Evolutionary conservation across 805 yeast genomes (phyloP).

Genomic region (Saccharomycopsis oosterbeekiorum): DNA sequence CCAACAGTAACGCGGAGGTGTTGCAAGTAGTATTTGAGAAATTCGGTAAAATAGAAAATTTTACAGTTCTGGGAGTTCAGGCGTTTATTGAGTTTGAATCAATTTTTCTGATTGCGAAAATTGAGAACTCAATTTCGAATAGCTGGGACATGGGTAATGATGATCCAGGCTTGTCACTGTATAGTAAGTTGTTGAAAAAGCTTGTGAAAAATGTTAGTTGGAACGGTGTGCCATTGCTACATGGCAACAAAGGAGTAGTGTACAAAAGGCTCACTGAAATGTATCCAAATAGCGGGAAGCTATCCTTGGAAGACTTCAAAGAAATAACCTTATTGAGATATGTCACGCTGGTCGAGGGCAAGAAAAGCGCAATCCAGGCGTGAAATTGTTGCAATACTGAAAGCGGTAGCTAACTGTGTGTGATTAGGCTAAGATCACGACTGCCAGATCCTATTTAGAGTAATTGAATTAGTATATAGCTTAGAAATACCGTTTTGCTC

Average conservation of each 20-base stretch:
- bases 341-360: background rate
- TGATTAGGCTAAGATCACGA: too few species aligned
- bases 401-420: too few species aligned
- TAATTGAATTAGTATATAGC: too few species aligned
- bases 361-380: background rate
- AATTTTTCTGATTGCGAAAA: background rate
- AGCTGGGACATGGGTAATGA: background rate
- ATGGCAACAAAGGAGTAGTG: background rate
- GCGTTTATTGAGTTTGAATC: background rate
- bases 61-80: background rate
- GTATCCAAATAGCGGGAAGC: background rate
- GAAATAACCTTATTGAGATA: conserved; percentile 8
- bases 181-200: background rate
- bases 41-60: background rate
- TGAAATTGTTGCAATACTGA: too few species aligned
- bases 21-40: background rate
- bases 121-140: background rate
- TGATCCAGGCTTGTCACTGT: background rate
- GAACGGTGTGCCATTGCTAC: background rate
- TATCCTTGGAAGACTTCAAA: conserved; percentile 5
- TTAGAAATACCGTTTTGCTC: too few species aligned
- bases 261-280: background rate
- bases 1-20: background rate
- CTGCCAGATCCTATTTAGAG: too few species aligned
- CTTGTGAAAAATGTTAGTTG: background rate